Conservation (phyloP, 768 basidiomycete genomes). For the Tremella fuciformis region DNA sequence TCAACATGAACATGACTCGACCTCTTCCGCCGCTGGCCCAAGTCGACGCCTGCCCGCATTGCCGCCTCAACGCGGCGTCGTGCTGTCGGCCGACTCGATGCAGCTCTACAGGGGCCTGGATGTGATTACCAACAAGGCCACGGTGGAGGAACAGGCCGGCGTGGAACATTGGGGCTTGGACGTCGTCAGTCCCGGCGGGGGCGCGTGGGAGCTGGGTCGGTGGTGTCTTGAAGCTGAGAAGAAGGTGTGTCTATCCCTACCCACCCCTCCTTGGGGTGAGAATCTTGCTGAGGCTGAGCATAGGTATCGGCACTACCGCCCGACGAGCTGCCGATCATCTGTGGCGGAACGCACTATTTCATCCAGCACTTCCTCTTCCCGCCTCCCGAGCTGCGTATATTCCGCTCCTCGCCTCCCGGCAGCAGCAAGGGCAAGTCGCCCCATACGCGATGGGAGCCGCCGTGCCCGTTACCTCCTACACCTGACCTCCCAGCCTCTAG, state of each 20-base stretch:
- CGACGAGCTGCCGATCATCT: conserved; percentile 74
- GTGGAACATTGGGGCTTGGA: conserved; percentile 87
- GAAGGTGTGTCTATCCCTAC: conserved; percentile 61
- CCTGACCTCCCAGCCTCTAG: conserved; percentile 12
- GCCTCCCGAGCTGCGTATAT: conserved; percentile 37
- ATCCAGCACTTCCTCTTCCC: conserved; percentile 94
- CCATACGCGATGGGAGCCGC: conserved; percentile 35
- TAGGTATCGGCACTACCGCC: too few species aligned
- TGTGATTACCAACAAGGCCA: conserved; percentile 90
- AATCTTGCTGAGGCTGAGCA: too few species aligned
- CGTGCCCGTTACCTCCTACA: conserved; percentile 22
- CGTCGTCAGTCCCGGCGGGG: conserved; percentile 79
- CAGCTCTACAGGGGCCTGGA: conserved; percentile 90
- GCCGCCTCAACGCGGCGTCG: conserved; percentile 23
- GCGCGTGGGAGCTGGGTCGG: conserved; percentile 51
- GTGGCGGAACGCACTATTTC: conserved; percentile 97
- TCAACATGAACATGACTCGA: conserved; percentile 51
- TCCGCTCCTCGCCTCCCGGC: conserved; percentile 12
- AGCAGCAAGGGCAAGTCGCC: conserved; percentile 10
- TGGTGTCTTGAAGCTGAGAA: conserved; percentile 81
- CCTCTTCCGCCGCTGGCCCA: not conserved
- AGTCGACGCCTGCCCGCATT: not conserved
- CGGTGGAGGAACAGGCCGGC: conserved; percentile 69
- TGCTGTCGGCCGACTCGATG: conserved; percentile 97
- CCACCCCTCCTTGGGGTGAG: too few species aligned